Conservation (phyloP, 768 basidiomycete species). For the Leccinum pellstonianum region DNA sequence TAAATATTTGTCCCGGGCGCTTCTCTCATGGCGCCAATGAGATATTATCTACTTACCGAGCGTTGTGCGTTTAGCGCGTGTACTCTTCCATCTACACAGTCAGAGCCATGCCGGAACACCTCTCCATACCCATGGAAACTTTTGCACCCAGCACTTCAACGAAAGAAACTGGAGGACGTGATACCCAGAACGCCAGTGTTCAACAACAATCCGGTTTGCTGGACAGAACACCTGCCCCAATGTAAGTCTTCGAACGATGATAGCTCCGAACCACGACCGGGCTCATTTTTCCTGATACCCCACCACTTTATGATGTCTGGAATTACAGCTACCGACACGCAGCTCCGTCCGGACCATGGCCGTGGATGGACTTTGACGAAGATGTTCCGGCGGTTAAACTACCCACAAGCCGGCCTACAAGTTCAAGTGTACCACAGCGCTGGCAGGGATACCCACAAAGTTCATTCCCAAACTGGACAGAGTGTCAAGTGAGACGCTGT, state of each 20-base stretch:
- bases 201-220: conserved; percentile 4
- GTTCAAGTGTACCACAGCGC: not conserved
- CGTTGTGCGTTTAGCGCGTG: conserved; percentile 1
- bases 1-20: conserved; percentile 15
- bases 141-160: not conserved
- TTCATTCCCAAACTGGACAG: conserved; percentile 34
- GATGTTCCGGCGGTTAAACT: conserved; percentile 13
- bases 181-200: not conserved
- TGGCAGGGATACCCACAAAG: conserved; percentile 34
- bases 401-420: not conserved
- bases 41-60: not conserved
- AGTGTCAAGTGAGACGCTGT: conserved; percentile 30
- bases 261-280: not conserved
- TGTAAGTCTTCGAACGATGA: conserved; percentile 15
- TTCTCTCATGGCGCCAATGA: not conserved
- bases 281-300: not conserved
- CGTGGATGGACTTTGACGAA: conserved; percentile 40
- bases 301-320: not conserved
- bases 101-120: conserved; percentile 16
- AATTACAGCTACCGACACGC: conserved; percentile 35
- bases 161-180: not conserved
- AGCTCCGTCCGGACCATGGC: conserved; percentile 42
- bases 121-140: conserved; percentile 22
- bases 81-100: not conserved
- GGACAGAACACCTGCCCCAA: conserved; percentile 20